A percentile compares a stretch with the other conserved stretches of the same genome.
phyloP scores from a whole-genome alignment of 2,329 filamentous ascomycete genomes.

The Neonectria magnoliae region DNA sequence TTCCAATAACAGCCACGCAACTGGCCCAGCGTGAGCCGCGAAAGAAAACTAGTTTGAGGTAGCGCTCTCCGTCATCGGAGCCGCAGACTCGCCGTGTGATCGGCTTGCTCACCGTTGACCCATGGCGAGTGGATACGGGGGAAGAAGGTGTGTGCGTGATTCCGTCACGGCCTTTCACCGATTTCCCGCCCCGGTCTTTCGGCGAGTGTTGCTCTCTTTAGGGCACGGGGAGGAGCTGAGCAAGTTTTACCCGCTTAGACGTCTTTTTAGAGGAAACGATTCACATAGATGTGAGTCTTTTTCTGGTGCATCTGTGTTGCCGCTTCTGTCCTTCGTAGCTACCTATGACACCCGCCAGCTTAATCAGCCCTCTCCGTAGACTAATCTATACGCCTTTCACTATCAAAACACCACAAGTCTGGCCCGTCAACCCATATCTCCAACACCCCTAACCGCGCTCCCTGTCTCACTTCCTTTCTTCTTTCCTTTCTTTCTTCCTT shows the following conservation, averaged over 20 bases:
- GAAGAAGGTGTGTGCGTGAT: slow-evolving; percentile 17
- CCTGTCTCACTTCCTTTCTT: not conserved
- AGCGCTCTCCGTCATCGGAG: slow-evolving; percentile 24
- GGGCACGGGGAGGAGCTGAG: slow-evolving; percentile 8
- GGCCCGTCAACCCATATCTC: slow-evolving; percentile 1
- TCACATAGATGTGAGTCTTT: not conserved
- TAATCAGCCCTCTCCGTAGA: not conserved
- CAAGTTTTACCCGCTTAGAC: not conserved
- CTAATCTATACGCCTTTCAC: not conserved
- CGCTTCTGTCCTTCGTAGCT: too few species aligned
- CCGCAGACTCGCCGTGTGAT: slow-evolving; percentile 22
- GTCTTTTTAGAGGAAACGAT: not conserved
- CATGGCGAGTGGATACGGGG: slow-evolving; percentile 18
- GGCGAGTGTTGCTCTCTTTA: slow-evolving; percentile 10
- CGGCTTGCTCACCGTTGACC: slow-evolving; percentile 26
- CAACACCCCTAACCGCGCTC: slow-evolving; percentile 3
- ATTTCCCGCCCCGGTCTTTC: slow-evolving; percentile 18
- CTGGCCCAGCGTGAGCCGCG: slow-evolving; percentile 15
- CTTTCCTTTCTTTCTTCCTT: not conserved
- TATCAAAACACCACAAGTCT: slow-evolving; percentile 1
- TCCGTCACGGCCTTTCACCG: slow-evolving; percentile 12
- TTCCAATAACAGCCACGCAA: slow-evolving; percentile 15
- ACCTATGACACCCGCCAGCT: not conserved
- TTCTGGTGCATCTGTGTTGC: not conserved
- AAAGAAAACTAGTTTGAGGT: not conserved